These are phyloP conservation scores for Amanita fuliginea DNA, from an alignment of 768 basidiomycete species.

Conservation along the genomic window DNA sequence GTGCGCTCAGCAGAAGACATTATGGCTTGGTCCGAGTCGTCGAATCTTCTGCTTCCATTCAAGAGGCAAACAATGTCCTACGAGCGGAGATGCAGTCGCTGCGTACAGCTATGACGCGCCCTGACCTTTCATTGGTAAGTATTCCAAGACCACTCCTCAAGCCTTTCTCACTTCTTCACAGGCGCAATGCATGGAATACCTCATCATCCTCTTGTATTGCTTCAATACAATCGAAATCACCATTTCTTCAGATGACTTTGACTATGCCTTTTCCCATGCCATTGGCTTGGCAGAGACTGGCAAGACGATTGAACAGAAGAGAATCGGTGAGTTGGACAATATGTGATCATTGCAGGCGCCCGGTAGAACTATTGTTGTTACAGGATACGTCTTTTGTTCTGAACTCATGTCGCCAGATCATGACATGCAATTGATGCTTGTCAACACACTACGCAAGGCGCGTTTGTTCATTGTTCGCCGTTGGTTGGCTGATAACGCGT, in stretches of 20 bases:
- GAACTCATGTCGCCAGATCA: slow-evolving; percentile 60
- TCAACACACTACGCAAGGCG: slow-evolving; percentile 81
- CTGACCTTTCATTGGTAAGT: slow-evolving; percentile 42
- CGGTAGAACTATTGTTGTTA: neutral
- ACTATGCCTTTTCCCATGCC: slow-evolving; percentile 66
- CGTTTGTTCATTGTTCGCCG: neutral
- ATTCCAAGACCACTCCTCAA: slow-evolving; percentile 5
- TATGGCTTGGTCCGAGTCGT: slow-evolving; percentile 67
- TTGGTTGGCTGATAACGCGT: neutral
- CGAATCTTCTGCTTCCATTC: slow-evolving; percentile 46
- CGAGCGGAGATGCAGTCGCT: slow-evolving; percentile 46
- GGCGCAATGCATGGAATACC: slow-evolving; percentile 54
- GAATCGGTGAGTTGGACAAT: slow-evolving; percentile 38
- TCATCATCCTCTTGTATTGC: slow-evolving; percentile 67
- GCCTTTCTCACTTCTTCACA: slow-evolving; percentile 18
- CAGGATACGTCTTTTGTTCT: slow-evolving; percentile 73
- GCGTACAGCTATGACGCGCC: slow-evolving; percentile 39
- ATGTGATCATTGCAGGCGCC: neutral
- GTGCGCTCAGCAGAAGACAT: slow-evolving; percentile 65
- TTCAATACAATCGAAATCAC: slow-evolving; percentile 38
- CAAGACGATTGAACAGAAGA: slow-evolving; percentile 45
- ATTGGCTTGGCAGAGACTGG: slow-evolving; percentile 70
- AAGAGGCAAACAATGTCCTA: slow-evolving; percentile 52
- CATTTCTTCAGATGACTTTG: neutral
- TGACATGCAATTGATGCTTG: slow-evolving; percentile 72